These are phyloP conservation scores for Aspergillus avenaceus DNA, from an alignment of 495 filamentous ascomycete species.

Conservation along the genomic window DNA sequence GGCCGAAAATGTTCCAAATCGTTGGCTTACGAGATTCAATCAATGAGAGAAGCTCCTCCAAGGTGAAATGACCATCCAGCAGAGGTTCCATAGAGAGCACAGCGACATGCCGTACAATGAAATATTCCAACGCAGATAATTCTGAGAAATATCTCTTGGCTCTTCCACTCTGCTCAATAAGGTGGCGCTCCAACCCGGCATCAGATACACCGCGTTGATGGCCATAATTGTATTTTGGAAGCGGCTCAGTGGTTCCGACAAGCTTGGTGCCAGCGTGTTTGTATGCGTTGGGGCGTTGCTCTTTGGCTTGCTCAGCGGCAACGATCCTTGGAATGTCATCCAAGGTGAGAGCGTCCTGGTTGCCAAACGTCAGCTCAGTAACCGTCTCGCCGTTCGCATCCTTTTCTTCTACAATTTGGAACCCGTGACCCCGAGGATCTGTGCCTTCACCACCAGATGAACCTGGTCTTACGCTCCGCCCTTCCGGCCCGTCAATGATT, in stretches of 20 bases:
- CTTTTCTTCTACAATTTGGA: conserved; percentile 84
- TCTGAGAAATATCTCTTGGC: conserved; percentile 91
- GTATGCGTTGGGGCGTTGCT: conserved; percentile 82
- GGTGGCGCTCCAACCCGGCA: conserved; percentile 48
- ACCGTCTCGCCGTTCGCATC: conserved; percentile 69
- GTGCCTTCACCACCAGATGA: conserved; percentile 67
- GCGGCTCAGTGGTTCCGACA: conserved; percentile 55
- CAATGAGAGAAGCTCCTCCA: conserved; percentile 90
- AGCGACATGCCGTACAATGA: conserved; percentile 92
- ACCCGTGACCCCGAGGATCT: conserved; percentile 53
- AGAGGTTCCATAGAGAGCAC: conserved; percentile 94
- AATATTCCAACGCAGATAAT: conserved; percentile 91
- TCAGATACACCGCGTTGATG: conserved; percentile 77
- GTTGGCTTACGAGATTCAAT: conserved; percentile 92
- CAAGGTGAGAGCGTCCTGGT: conserved; percentile 84
- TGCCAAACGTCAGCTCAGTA: conserved; percentile 77
- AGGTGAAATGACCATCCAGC: conserved; percentile 80
- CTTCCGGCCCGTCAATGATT: conserved; percentile 89
- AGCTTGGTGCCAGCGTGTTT: conserved; percentile 72
- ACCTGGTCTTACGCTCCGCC: conserved; percentile 68
- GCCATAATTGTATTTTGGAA: conserved; percentile 65
- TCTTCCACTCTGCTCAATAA: conserved; percentile 29
- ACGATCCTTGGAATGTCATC: conserved; percentile 98
- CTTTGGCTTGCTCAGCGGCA: conserved; percentile 89
- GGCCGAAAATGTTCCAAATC: conserved; percentile 97